These are phyloP conservation scores for Cavenderia fasciculata DNA, from an alignment of 78 protist genomes.

Conservation along the genomic window DNA sequence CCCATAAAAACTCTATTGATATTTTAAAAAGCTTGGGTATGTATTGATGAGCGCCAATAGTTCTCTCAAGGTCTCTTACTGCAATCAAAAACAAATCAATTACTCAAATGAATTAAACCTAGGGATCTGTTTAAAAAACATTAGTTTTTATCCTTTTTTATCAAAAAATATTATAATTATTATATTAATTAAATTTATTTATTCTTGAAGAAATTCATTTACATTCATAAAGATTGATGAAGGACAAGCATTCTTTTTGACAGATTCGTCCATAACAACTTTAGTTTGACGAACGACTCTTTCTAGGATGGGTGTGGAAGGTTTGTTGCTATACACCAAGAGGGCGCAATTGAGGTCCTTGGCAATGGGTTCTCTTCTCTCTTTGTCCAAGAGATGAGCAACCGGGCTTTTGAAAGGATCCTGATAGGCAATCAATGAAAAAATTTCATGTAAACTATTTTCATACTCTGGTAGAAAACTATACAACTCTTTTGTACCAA, in stretches of 20 bases:
- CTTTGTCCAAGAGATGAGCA: constrained; percentile 21
- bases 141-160: no score
- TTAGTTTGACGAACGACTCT: constrained; percentile 46
- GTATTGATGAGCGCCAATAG: no score
- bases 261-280: constrained; percentile 41
- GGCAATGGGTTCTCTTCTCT: constrained; percentile 75
- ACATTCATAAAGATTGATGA: constrained; percentile 30
- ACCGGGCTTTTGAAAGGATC: constrained; percentile 75
- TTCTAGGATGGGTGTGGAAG: constrained; percentile 66
- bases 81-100: no score
- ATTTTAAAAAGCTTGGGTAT: no score
- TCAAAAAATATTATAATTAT: no score
- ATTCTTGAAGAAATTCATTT: constrained; percentile 44
- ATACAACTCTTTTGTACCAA: constrained; percentile 9
- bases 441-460: constrained; percentile 37
- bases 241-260: constrained; percentile 38
- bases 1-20: no score
- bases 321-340: constrained; percentile 44
- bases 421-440: constrained; percentile 76
- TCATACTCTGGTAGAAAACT: constrained; percentile 9
- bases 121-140: no score
- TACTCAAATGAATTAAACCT: no score
- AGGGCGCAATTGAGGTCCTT: constrained; percentile 79
- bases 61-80: no score
- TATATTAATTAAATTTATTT: no score